A percentile compares a stretch with the other conserved stretches of the same genome.
phyloP scores from a whole-genome alignment of 306 rosid species.

The Citrullus mucosospermus region DNA sequence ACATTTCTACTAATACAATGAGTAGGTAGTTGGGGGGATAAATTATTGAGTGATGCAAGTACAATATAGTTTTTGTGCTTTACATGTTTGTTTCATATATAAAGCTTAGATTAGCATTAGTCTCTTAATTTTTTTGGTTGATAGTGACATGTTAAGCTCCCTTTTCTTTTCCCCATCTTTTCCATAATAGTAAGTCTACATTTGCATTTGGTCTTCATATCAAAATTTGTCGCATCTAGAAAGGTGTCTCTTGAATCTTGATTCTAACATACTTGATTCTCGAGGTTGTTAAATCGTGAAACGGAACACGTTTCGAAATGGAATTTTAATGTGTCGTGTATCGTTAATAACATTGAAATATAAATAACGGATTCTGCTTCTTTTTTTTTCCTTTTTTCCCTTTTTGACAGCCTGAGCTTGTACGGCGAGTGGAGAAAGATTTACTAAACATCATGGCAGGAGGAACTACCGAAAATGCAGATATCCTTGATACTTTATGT shows the following conservation, averaged over 20 bases:
- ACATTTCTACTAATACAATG: not conserved
- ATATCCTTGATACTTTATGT: conserved; percentile 42
- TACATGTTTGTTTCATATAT: not conserved
- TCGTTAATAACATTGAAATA: too few species aligned
- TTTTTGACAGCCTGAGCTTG: conserved; percentile 85
- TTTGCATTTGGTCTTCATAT: not conserved
- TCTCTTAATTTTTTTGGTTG: not conserved
- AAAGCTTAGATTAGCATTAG: not conserved
- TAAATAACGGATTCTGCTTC: too few species aligned
- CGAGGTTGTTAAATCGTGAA: not conserved
- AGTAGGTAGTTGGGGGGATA: not conserved
- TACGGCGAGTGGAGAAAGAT: conserved; percentile 88
- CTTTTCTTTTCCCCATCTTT: not conserved
- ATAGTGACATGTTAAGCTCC: not conserved
- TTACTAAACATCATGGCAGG: conserved; percentile 69
- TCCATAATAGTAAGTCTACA: too few species aligned
- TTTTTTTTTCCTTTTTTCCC: not conserved
- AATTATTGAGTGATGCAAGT: not conserved
- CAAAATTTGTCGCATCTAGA: not conserved
- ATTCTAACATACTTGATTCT: not conserved
- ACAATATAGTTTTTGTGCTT: not conserved
- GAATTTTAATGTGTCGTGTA: too few species aligned
- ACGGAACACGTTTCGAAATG: too few species aligned
- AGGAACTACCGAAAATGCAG: conserved; percentile 58
- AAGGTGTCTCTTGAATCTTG: not conserved